Evolutionary conservation across 805 yeast genomes (phyloP).

Genomic region (Teunomyces panamensis): DNA sequence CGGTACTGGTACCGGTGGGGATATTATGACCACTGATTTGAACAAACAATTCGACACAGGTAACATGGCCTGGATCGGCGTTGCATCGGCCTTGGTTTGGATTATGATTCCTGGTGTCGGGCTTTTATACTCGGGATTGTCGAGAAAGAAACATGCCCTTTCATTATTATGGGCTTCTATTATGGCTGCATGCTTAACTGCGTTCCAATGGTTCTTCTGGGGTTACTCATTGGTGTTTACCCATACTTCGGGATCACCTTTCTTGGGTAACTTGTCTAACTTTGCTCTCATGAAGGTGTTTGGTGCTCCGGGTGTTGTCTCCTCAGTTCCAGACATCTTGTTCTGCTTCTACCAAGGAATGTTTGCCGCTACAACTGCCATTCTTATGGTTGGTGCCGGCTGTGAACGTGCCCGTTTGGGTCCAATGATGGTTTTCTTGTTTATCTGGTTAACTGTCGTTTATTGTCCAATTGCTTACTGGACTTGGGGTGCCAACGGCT

Average conservation of each 20-base stretch:
- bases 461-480: constrained; percentile 96
- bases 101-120: constrained; percentile 98
- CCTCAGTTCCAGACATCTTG: constrained; percentile 82
- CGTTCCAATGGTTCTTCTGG: constrained; percentile 98
- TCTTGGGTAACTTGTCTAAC: constrained; percentile 78
- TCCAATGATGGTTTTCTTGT: constrained; percentile 93
- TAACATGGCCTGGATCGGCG: constrained; percentile 83
- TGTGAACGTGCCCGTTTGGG: constrained; percentile 95
- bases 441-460: constrained; percentile 91
- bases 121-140: constrained; percentile 84
- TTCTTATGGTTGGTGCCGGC: constrained; percentile 95
- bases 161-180: constrained; percentile 92
- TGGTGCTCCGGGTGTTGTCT: constrained; percentile 70
- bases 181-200: constrained; percentile 78
- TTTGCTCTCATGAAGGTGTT: constrained; percentile 79
- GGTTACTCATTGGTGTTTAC: constrained; percentile 90
- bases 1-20: constrained; percentile 74
- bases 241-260: constrained; percentile 56
- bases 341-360: constrained; percentile 92
- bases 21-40: constrained; percentile 68
- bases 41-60: constrained; percentile 68
- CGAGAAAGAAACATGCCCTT: constrained; percentile 94
- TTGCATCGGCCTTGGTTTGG: constrained; percentile 81
- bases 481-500: constrained; percentile 96
- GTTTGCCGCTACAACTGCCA: constrained; percentile 93